Base-by-base conservation (phyloP, 371 early-diverging fungal genomes). In the Mortierella sp. region DNA sequence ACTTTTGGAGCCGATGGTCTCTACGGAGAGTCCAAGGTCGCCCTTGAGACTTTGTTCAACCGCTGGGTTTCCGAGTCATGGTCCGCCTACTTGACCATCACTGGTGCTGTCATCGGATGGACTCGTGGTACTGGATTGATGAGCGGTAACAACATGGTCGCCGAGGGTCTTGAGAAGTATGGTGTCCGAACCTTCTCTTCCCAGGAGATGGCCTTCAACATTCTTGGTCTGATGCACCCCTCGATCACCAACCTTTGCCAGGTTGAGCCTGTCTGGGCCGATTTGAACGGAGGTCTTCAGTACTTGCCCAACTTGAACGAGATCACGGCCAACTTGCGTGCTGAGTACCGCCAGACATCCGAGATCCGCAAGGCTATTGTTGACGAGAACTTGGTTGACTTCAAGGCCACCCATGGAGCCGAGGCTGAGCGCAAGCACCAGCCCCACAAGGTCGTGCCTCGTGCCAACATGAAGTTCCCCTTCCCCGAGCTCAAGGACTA, bases 51-150 rank as follows among this genome's bases (percentile, higher is more conserved):
- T 50, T 80, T 97, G 67, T 87, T 98, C 81, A 93, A 94, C 90
- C 90, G 96, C 63, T 98, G 96, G 96, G 86, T 92, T 60, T 90
- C 97, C 64, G 98, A 98, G 81, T 88, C 88, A 66, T 98, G 98
- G 98, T 86, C 90, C 53, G 87, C 85, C 81, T 95, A 97, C 87
- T 83, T 98, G 72, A 87, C 94, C 46, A 91, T 98, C 51, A 86
- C 95, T 55, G 98, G 98, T 71, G 95, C 97, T 52, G 94, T 95
- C 50, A 98, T 98, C 79, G 98, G 98, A 25, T 98, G 98, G 98
- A 98, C 98, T 45, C 93, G 98, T 75, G 97, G 98, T 70, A 98
- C 98, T 53, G 97, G 97, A 57, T 87, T 97, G 77, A 97, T 97
- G 98, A 88, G 88, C 57, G 88, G 89, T 60, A 97, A 97, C 87